A percentile compares a stretch with the other conserved stretches of the same genome.
Evolutionary conservation across 345 rosid genomes (phyloP).

Genomic region (Nasturtium officinale): DNA sequence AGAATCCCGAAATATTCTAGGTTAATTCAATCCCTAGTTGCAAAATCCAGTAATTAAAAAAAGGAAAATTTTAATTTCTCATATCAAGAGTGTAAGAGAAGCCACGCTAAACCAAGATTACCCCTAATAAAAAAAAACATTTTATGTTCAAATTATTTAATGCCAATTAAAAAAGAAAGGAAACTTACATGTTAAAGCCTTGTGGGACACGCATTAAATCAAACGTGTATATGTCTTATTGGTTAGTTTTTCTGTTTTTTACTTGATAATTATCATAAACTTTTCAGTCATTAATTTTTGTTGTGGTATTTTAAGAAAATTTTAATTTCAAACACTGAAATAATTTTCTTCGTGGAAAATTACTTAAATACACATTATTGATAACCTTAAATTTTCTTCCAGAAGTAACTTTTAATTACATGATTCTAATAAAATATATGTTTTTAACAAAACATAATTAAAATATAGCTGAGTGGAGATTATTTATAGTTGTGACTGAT

Average conservation of each 20-base stretch:
- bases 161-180: not conserved
- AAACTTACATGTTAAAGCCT: not conserved
- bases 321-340: no score
- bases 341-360: not conserved
- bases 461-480: not conserved
- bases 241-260: not conserved
- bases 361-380: not conserved
- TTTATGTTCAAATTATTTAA: not conserved
- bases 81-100: not conserved
- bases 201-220: not conserved
- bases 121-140: not conserved
- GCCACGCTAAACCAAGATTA: not conserved
- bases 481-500: not conserved
- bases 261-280: not conserved
- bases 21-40: not conserved
- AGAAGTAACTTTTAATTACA: not conserved
- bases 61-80: not conserved
- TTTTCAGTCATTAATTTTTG: not conserved
- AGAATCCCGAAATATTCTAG: slow-evolving; percentile 7
- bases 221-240: slow-evolving; percentile 8
- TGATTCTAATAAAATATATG: not conserved
- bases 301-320: no score
- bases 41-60: not conserved
- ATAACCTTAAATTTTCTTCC: not conserved
- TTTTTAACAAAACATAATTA: not conserved